These are phyloP conservation scores for Pichia sp. DNA, from an alignment of 1,139 yeast genomes.

Conservation along the genomic window DNA sequence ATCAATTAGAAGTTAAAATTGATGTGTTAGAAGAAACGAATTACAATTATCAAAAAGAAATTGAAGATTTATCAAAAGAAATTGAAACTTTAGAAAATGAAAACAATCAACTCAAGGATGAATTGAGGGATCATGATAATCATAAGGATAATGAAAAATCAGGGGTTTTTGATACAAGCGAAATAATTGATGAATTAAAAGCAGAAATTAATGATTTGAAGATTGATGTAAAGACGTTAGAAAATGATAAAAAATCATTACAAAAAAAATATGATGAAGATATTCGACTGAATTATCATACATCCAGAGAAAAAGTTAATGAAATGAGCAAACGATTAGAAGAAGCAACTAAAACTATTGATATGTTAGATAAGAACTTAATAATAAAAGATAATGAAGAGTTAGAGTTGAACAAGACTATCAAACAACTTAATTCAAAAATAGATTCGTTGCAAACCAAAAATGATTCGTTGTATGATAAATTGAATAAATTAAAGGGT, in stretches of 20 bases:
- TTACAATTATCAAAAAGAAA: constrained; percentile 5
- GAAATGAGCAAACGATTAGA: constrained; percentile 12
- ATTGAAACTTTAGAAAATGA: constrained; percentile 16
- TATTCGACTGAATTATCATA: constrained; percentile 3
- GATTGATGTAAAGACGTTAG: constrained; percentile 14
- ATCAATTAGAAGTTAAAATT: constrained; percentile 16
- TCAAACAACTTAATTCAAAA: constrained; percentile 7
- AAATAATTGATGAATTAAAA: background rate
- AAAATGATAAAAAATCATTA: constrained; percentile 18
- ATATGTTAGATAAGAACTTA: constrained; percentile 7
- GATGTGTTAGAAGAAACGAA: constrained; percentile 9
- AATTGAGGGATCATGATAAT: constrained; percentile 10
- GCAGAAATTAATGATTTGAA: constrained; percentile 10
- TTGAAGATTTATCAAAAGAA: constrained; percentile 10
- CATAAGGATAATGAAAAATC: background rate
- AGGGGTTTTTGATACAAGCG: background rate
- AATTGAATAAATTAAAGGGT: constrained; percentile 1
- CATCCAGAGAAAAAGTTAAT: constrained; percentile 8
- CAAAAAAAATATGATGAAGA: constrained; percentile 8
- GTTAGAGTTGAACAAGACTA: background rate
- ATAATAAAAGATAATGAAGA: constrained; percentile 7
- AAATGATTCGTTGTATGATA: constrained; percentile 1
- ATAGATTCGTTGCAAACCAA: constrained; percentile 5
- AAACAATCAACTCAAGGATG: constrained; percentile 8
- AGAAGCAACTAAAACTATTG: constrained; percentile 14